Conservation (phyloP, 176 grass and related monocot species). For the Juncus effusus region DNA sequence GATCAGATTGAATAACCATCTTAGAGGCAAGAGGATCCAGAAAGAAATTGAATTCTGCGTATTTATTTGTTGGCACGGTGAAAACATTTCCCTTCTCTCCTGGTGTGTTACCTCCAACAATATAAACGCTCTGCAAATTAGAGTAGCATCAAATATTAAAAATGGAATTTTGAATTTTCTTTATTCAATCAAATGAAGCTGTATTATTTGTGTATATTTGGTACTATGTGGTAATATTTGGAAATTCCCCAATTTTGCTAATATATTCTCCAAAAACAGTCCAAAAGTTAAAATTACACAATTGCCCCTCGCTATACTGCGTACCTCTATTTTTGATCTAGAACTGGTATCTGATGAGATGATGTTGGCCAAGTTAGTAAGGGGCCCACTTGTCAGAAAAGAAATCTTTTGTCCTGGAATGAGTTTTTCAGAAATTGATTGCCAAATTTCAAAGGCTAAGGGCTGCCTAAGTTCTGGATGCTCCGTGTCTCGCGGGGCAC, state of each 20-base stretch:
- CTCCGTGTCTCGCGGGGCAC: conserved; percentile 73
- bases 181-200: background rate
- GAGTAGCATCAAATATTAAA: background rate
- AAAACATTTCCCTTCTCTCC: conserved; percentile 62
- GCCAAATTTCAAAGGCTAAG: conserved; percentile 75
- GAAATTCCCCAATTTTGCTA: background rate
- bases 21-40: conserved; percentile 70
- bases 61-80: conserved; percentile 54
- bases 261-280: no score
- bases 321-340: conserved; percentile 51
- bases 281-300: no score
- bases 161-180: background rate
- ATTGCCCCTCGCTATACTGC: background rate
- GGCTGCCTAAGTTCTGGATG: conserved; percentile 71
- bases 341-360: conserved; percentile 47
- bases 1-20: conserved; percentile 51
- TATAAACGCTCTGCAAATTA: conserved; percentile 51
- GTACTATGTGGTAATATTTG: conserved; percentile 5
- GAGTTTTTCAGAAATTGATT: conserved; percentile 44
- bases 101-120: conserved; percentile 57
- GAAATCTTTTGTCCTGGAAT: conserved; percentile 53
- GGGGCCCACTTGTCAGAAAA: conserved; percentile 67
- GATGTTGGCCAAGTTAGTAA: conserved; percentile 83
- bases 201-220: conserved; percentile 9
- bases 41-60: conserved; percentile 72